Evolutionary conservation across 2,329 filamentous ascomycete genomes (phyloP), one percentile per base, ranked within the genome.

Genomic region (Pseudogymnoascus sp.): DNA sequence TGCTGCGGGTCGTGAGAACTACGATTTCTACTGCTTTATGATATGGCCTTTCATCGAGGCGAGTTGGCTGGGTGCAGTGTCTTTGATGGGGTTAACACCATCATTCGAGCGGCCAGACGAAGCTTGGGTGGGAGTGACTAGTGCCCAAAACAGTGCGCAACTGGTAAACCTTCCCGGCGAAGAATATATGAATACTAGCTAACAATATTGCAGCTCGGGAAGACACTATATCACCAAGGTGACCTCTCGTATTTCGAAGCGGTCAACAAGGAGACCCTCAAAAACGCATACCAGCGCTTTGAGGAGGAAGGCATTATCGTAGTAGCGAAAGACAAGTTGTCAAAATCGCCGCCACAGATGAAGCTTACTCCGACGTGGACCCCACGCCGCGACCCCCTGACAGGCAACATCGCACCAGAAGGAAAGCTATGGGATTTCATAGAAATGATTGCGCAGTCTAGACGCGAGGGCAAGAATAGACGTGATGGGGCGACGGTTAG

Each of bases 41-140:
- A 91, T 99, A 65, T 99, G 94, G 94, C 94, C 94, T 0, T 99
- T 99, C 68, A 92, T 97, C 67, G 94, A 99, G 74, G 89, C 92
- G 0, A 88, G 84, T 60, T 99, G 94, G 94, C 82, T 99, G 1
- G 92, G 91, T 9, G 89, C 92, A 0, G 88, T 97, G 0, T 91
- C 89, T 0, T 79, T 97, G 0, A 87, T 96, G 78, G 92, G 93
- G 48, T 80, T 97, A 12, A 88, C 90, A 0, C 92, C 92, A 1
- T 91, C 90, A 3, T 70, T 74, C 0, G 76, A 71, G 0, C 74
- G 80, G 63, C 70, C 70, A 64, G 77, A 79, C n/a, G 85, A 88
- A 58, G 79, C 83, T 5, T 97, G 92, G 90, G 81, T 97, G 29
- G 88, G 90, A 68, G 78, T 87, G 37, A 85, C 86, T 64, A 89